These are phyloP conservation scores for Fraxinus sp. DNA, from an alignment of 305 asterid genomes.

Conservation along the genomic window DNA sequence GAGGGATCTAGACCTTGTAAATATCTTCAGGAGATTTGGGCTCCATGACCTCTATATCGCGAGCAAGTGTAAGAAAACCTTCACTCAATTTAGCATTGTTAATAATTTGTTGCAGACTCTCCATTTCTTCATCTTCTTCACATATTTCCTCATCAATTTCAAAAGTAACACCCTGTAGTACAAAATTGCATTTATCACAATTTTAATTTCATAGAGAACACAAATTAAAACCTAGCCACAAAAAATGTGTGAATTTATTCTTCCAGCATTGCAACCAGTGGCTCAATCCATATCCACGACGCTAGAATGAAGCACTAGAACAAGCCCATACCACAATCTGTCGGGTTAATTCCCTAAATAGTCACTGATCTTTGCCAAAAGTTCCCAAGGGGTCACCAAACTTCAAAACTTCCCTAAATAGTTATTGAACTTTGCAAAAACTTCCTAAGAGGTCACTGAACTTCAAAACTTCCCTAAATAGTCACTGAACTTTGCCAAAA, in stretches of 20 bases:
- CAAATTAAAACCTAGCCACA: neutral
- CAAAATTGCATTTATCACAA: constrained; percentile 3
- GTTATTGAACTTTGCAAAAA: too few species aligned
- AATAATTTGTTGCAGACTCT: constrained; percentile 71
- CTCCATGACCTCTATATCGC: constrained; percentile 99
- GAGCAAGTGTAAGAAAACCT: constrained; percentile 96
- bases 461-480: too few species aligned
- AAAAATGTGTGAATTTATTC: neutral
- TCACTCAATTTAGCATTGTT: constrained; percentile 78
- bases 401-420: too few species aligned
- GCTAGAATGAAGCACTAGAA: neutral
- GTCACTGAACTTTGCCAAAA: too few species aligned
- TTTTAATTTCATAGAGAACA: neutral
- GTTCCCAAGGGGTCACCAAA: too few species aligned
- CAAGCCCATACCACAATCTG: constrained; percentile 1
- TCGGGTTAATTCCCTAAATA: too few species aligned
- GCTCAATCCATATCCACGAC: neutral
- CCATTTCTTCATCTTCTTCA: constrained; percentile 73
- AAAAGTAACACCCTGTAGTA: constrained; percentile 66
- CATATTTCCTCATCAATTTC: constrained; percentile 67
- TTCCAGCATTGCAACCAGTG: constrained; percentile 16
- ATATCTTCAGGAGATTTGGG: constrained; percentile 96
- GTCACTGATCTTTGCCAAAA: too few species aligned
- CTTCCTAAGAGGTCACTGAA: too few species aligned
- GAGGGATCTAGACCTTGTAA: constrained; percentile 59